phyloP scores from a whole-genome alignment of 768 basidiomycete species.

The Neoboletus subvelutipes region DNA sequence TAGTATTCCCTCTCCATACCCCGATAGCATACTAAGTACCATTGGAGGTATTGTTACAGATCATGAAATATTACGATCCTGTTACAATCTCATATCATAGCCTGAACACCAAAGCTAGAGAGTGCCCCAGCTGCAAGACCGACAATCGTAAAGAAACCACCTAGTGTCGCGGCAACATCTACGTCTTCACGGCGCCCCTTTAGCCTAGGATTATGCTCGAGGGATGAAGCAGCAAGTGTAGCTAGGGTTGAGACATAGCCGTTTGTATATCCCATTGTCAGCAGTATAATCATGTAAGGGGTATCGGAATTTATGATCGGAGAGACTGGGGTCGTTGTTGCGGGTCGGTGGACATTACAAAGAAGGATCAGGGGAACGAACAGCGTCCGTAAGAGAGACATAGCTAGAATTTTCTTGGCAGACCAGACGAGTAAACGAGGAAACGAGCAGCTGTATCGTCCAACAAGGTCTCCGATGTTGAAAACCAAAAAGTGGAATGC shows the following conservation, averaged over 20 bases:
- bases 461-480: conserved; percentile 69
- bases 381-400: conserved; percentile 69
- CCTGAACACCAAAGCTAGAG: conserved; percentile 77
- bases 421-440: conserved; percentile 70
- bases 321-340: conserved; percentile 24
- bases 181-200: conserved; percentile 73
- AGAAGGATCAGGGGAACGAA: conserved; percentile 88
- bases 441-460: conserved; percentile 67
- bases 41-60: not conserved
- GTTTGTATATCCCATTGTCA: conserved; percentile 74
- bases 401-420: conserved; percentile 53
- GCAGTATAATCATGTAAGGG: conserved; percentile 70
- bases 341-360: conserved; percentile 73
- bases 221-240: conserved; percentile 81
- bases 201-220: conserved; percentile 74
- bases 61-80: not conserved
- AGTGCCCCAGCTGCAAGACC: conserved; percentile 77
- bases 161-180: conserved; percentile 81
- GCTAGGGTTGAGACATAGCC: conserved; percentile 77
- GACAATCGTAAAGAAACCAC: conserved; percentile 73
- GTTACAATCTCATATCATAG: conserved; percentile 48
- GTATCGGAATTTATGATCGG: conserved; percentile 71
- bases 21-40: not conserved
- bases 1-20: not conserved
- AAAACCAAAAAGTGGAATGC: conserved; percentile 76